A percentile compares a stretch with the other conserved stretches of the same genome.
phyloP scores from a whole-genome alignment of 495 filamentous ascomycete species.

The Lasiosphaeria hispida region DNA sequence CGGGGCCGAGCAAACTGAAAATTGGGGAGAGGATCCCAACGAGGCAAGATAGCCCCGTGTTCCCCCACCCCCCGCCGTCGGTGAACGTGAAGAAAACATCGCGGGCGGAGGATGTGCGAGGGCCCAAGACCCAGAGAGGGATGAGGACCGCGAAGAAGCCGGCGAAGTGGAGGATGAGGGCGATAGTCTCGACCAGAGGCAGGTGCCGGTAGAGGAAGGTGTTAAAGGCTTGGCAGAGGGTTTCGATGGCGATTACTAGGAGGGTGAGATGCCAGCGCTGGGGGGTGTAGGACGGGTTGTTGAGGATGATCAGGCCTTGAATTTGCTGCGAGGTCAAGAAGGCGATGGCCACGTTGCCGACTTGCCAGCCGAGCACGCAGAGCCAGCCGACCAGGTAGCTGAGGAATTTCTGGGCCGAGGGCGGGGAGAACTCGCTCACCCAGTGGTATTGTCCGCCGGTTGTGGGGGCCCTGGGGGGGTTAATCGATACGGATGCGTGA shows the following conservation, averaged over 20 bases:
- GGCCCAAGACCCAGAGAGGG: conserved; percentile 54
- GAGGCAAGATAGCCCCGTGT: conserved; percentile 50
- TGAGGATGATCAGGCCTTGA: conserved; percentile 57
- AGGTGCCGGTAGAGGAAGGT: conserved; percentile 51
- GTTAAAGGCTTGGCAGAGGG: conserved; percentile 55
- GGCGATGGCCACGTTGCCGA: conserved; percentile 49
- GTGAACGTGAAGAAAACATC: conserved; percentile 54
- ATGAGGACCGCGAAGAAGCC: conserved; percentile 63
- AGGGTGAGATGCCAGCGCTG: conserved; percentile 61
- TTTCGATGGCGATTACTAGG: conserved; percentile 52
- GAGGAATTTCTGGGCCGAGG: conserved; percentile 52
- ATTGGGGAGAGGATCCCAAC: conserved; percentile 47
- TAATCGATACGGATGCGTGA: too few species aligned
- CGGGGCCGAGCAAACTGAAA: conserved; percentile 46
- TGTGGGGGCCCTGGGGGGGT: too few species aligned
- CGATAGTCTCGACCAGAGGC: conserved; percentile 56
- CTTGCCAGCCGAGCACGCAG: conserved; percentile 59
- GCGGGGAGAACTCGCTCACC: conserved; percentile 59
- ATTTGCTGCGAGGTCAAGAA: conserved; percentile 59
- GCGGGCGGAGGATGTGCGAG: conserved; percentile 38
- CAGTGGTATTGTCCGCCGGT: conserved; percentile 45
- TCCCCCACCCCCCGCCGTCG: conserved; percentile 57
- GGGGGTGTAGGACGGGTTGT: conserved; percentile 44
- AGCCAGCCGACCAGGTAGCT: conserved; percentile 65
- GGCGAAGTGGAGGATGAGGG: conserved; percentile 59